Conservation (phyloP, 2,329 filamentous ascomycete genomes). For the Didymellaceae sp. region DNA sequence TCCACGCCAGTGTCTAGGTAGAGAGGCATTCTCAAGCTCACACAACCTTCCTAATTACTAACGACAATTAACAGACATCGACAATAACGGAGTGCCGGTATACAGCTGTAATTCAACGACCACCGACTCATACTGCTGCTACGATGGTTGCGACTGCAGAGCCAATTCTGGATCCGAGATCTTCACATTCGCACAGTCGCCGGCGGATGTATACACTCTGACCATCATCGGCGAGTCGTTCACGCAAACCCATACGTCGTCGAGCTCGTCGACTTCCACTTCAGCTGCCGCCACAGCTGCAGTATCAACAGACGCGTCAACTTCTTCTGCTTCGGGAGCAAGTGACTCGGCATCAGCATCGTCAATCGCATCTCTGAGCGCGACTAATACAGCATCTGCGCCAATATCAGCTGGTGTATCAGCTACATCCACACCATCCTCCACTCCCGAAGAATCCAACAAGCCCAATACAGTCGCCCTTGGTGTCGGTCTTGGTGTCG, state of each 20-base stretch:
- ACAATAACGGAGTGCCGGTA: constrained; percentile 32
- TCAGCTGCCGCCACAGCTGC: not conserved
- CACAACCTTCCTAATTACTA: no score
- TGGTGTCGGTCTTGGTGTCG: constrained; percentile 15
- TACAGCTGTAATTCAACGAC: constrained; percentile 36
- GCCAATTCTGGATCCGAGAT: constrained; percentile 22
- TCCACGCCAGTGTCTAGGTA: constrained; percentile 33
- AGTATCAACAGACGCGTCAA: no score
- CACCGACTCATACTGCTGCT: constrained; percentile 37
- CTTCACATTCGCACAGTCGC: constrained; percentile 25
- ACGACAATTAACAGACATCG: constrained; percentile 23
- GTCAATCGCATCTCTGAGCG: not conserved
- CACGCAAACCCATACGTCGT: constrained; percentile 28
- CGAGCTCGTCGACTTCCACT: constrained; percentile 5
- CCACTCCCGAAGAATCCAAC: not conserved
- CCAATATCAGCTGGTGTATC: not conserved
- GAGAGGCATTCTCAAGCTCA: not conserved
- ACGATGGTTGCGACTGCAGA: constrained; percentile 34
- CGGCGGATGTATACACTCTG: constrained; percentile 30
- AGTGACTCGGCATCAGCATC: constrained; percentile 6
- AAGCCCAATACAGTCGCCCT: constrained; percentile 17
- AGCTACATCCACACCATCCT: constrained; percentile 1
- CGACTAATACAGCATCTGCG: constrained; percentile 1
- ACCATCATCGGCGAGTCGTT: constrained; percentile 37
- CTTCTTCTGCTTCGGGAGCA: no score